phyloP scores from a whole-genome alignment of 805 yeast genomes.

The Candida schatavii region DNA sequence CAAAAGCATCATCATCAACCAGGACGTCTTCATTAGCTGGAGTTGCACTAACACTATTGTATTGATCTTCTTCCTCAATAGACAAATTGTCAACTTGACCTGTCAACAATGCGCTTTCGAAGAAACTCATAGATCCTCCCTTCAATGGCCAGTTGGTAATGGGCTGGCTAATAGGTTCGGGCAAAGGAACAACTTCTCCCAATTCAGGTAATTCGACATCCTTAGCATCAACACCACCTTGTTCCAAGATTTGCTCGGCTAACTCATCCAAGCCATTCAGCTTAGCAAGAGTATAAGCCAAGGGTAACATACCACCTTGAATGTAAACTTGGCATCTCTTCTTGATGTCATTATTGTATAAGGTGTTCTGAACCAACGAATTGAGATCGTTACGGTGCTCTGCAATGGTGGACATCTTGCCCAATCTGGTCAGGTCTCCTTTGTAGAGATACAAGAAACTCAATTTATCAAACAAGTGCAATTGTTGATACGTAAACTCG shows the following conservation, averaged over 20 bases:
- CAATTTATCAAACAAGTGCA: slow-evolving; percentile 80
- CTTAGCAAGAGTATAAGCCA: slow-evolving; percentile 92
- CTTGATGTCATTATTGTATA: slow-evolving; percentile 72
- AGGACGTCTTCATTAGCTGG: slow-evolving; percentile 16
- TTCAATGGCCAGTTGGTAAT: slow-evolving; percentile 79
- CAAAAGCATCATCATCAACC: slow-evolving; percentile 18
- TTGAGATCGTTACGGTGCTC: slow-evolving; percentile 80
- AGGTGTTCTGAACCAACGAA: slow-evolving; percentile 77
- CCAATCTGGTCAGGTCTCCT: slow-evolving; percentile 73
- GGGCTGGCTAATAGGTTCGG: slow-evolving; percentile 47
- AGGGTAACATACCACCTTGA: slow-evolving; percentile 76
- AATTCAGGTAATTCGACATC: slow-evolving; percentile 64
- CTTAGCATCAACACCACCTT: slow-evolving; percentile 60
- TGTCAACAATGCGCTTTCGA: slow-evolving; percentile 68
- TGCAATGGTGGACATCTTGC: slow-evolving; percentile 86
- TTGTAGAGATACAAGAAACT: slow-evolving; percentile 83
- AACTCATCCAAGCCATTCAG: slow-evolving; percentile 75
- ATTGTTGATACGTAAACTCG: slow-evolving; percentile 85
- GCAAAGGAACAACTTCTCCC: slow-evolving; percentile 40
- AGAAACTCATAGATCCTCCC: slow-evolving; percentile 68
- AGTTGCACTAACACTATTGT: slow-evolving; percentile 14
- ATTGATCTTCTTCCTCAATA: slow-evolving; percentile 37
- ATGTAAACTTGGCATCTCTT: slow-evolving; percentile 72
- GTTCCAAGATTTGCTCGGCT: slow-evolving; percentile 68
- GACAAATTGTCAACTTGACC: slow-evolving; percentile 66